Evolutionary conservation across 106 monocot genomes (phyloP).

Genomic region (Amphibolis antarctica): DNA sequence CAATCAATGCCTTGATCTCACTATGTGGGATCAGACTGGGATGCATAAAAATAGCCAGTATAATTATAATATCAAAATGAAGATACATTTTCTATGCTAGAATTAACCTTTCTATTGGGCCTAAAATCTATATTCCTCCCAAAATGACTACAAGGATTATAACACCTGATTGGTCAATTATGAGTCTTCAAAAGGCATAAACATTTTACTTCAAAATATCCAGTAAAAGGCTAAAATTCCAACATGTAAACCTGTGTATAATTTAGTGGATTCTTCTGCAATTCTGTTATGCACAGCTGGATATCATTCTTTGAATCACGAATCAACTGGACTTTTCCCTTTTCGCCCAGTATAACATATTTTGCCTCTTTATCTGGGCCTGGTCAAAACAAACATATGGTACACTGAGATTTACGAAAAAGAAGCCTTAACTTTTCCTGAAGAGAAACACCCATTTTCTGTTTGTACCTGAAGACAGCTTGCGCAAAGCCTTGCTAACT

Average conservation of each 20-base stretch:
- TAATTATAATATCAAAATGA: no score
- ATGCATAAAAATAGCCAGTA: no score
- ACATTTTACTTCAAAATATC: no score
- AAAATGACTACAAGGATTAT: no score
- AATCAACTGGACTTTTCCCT: slow-evolving; percentile 82
- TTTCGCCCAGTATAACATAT: slow-evolving; percentile 84
- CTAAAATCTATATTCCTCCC: no score
- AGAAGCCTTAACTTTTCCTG: background rate
- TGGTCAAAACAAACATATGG: slow-evolving; percentile 15
- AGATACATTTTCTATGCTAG: no score
- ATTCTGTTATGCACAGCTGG: slow-evolving; percentile 45
- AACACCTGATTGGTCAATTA: no score
- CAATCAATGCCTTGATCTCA: no score
- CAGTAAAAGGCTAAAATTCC: no score
- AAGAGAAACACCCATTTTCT: background rate
- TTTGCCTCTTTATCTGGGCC: slow-evolving; percentile 83
- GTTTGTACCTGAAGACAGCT: slow-evolving; percentile 56
- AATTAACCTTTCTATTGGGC: no score
- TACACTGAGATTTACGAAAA: background rate
- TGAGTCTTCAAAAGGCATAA: no score
- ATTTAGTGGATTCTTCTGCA: slow-evolving; percentile 85
- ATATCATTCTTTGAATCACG: slow-evolving; percentile 72
- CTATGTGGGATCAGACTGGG: no score
- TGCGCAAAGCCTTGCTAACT: slow-evolving; percentile 79
- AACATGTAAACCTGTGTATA: slow-evolving; percentile 59